Base-by-base conservation (phyloP, 2,329 filamentous ascomycete genomes). In the Chrysosporium queenslandicum region DNA sequence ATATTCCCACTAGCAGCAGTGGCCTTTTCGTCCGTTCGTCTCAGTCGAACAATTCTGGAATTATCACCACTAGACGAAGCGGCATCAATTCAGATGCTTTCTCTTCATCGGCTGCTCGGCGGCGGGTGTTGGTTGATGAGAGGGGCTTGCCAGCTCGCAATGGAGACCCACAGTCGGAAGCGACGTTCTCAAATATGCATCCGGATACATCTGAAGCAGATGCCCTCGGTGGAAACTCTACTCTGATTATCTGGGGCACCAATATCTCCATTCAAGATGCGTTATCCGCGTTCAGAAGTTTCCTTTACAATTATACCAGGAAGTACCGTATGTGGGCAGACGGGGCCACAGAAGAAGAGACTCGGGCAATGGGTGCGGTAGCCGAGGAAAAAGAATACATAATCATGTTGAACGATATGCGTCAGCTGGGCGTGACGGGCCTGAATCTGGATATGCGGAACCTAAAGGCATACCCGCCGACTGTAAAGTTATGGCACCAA, bases 241-340 rank as follows among this genome's bases (percentile, higher is more conserved):
- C 85, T 52, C 82, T 85, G 59, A 81, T 94, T 53, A 91, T 98
- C 58, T 98, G 92, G 92, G 92, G 92, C 67, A 98, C 92, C 40
- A 97, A 94, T 36, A 87, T 98, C 46, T 95, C 91, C 4, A 85
- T 98, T 50, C 82, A 87, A 55, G 90, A 97, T 66, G 89, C 88
- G 0, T 86, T 94, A 68, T 80, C 82, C 48, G 77, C 83, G 0
- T 94, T 96, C 75, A 91, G 92, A 64, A 89, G 92, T 58, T 98
- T 98, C 63, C 74, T 98, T 25, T 81, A 83, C 65, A 94, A 94
- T 66, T 98, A 92, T 62, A 87, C 89, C 55, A 83, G 81, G 60
- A 96, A 96, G 69, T 97, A 98, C 64, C 87, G 92, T 57, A 81
- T 97, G 79, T 92, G 91, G 72, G 80, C 82, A 20, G 87, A 95